These are phyloP conservation scores for Eimeria brunetti DNA, from an alignment of 169 alveolate genomes.

Conservation along the genomic window DNA sequence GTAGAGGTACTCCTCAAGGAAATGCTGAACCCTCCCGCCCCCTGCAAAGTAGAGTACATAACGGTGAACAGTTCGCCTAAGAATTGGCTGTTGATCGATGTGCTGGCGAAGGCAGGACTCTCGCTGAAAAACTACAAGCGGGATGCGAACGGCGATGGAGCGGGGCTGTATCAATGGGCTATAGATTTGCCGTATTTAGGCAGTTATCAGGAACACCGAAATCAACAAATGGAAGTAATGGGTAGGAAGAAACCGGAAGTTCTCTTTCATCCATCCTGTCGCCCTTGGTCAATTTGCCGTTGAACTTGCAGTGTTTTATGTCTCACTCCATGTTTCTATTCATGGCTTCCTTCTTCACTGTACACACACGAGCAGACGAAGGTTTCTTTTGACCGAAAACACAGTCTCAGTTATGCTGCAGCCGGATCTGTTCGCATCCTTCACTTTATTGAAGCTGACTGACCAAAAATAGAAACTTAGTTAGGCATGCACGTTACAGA, in stretches of 20 bases:
- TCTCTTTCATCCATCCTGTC: too few species aligned
- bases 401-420: not conserved
- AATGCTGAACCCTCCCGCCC: not conserved
- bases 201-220: not conserved
- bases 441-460: not conserved
- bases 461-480: not conserved
- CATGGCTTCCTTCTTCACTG: not conserved
- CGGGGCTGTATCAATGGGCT: not conserved
- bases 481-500: not conserved
- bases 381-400: not conserved
- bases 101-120: not conserved
- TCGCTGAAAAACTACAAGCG: not conserved
- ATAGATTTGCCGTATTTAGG: not conserved
- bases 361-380: not conserved
- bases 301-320: not conserved
- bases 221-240: not conserved
- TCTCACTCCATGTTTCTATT: not conserved
- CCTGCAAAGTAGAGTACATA: not conserved
- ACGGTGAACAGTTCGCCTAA: not conserved
- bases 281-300: not conserved
- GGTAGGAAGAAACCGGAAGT: not conserved
- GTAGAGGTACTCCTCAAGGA: not conserved
- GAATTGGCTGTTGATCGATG: not conserved
- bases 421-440: not conserved
- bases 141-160: not conserved